phyloP scores from a whole-genome alignment of 2,329 filamentous ascomycete genomes.

The Botrytis galanthina region DNA sequence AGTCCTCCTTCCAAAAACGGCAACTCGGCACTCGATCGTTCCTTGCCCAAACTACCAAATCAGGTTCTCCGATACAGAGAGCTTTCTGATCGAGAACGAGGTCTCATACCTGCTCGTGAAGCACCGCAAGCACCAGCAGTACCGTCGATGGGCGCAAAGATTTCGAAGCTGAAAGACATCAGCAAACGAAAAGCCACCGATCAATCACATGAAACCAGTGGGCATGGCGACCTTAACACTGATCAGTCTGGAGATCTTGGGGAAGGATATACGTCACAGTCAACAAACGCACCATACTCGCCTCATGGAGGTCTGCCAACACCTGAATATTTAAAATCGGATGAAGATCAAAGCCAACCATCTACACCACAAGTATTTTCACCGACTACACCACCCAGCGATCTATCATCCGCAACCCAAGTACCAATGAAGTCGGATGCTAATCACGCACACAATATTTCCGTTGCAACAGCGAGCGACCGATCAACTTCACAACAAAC shows the following conservation, averaged over 20 bases:
- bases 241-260: not conserved
- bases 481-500: not conserved
- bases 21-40: conserved; percentile 24
- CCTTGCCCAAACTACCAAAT: conserved; percentile 25
- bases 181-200: conserved; percentile 28
- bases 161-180: conserved; percentile 36
- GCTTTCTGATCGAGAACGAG: conserved; percentile 30
- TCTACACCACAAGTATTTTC: conserved; percentile 27
- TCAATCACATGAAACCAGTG: conserved; percentile 16
- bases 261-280: not conserved
- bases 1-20: conserved; percentile 29
- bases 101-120: conserved; percentile 33
- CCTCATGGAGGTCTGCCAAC: conserved; percentile 28
- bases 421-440: conserved; percentile 30
- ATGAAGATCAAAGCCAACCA: conserved; percentile 25
- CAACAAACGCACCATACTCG: not conserved
- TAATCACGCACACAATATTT: conserved; percentile 14
- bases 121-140: conserved; percentile 33
- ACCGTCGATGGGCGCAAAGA: conserved; percentile 34
- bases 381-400: conserved; percentile 31
- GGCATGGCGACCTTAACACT: not conserved
- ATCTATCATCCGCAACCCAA: conserved; percentile 15
- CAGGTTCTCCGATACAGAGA: conserved; percentile 25
- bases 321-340: conserved; percentile 31
- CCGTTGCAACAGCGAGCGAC: not conserved